These are phyloP conservation scores for Phyllosticta capitalensis DNA, from an alignment of 2,329 filamentous ascomycete species.

Conservation along the genomic window DNA sequence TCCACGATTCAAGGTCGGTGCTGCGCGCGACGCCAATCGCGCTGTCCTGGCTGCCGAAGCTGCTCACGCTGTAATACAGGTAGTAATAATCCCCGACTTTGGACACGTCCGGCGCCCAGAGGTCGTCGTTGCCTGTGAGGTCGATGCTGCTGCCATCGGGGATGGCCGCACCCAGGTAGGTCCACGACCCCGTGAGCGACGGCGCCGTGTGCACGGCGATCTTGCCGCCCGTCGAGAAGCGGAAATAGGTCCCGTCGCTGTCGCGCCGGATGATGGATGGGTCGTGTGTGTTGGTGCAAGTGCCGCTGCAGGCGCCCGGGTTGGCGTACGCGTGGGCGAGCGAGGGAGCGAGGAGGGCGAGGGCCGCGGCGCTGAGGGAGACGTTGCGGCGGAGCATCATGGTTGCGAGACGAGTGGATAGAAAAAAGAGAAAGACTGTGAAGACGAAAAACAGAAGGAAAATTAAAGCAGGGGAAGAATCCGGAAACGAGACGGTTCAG, in stretches of 20 bases:
- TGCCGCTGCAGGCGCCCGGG: constrained; percentile 32
- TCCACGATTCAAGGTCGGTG: constrained; percentile 47
- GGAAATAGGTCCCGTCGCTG: constrained; percentile 42
- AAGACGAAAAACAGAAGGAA: background rate
- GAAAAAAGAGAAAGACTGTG: too few species aligned
- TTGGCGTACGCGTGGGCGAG: constrained; percentile 25
- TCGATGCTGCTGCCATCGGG: constrained; percentile 38
- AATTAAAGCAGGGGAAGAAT: background rate
- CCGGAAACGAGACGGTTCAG: too few species aligned
- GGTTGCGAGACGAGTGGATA: background rate
- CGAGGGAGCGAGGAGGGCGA: background rate
- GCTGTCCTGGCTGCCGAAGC: constrained; percentile 51
- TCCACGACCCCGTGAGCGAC: constrained; percentile 43
- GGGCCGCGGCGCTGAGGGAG: background rate
- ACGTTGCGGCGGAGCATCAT: background rate
- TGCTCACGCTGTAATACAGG: constrained; percentile 57
- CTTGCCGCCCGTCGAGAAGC: constrained; percentile 43
- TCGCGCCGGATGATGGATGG: constrained; percentile 40
- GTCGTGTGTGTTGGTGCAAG: constrained; percentile 39
- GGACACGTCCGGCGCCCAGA: constrained; percentile 54
- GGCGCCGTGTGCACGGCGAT: constrained; percentile 42
- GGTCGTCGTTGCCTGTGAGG: constrained; percentile 36
- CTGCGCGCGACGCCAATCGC: constrained; percentile 52
- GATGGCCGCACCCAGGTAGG: constrained; percentile 37
- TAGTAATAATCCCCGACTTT: constrained; percentile 51